These are phyloP conservation scores for Rubroshorea leprosula DNA, from an alignment of 345 rosid species.

Conservation along the genomic window DNA sequence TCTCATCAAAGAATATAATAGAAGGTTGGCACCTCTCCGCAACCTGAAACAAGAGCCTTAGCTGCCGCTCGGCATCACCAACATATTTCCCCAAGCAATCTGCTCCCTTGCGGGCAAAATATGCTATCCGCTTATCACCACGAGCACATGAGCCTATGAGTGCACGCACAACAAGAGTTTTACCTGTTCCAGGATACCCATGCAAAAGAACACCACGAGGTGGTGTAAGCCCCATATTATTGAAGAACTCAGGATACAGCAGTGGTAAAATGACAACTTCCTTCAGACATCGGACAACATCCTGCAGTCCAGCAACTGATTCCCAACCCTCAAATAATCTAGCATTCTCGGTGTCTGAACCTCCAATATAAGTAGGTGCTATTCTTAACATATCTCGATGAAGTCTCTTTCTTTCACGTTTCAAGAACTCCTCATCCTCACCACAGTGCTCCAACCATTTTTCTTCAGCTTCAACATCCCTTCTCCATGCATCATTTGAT, in stretches of 20 bases:
- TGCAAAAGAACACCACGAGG: conserved; percentile 97
- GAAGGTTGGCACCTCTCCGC: conserved; percentile 98
- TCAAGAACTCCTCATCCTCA: conserved; percentile 97
- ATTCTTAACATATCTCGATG: conserved; percentile 90
- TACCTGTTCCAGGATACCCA: conserved; percentile 98
- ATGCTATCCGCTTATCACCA: conserved; percentile 85
- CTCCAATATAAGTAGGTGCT: conserved; percentile 94
- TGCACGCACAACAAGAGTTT: conserved; percentile 93
- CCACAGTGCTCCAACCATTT: conserved; percentile 99
- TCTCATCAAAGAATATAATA: conserved; percentile 94
- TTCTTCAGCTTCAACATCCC: conserved; percentile 95
- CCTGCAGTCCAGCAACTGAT: conserved; percentile 97
- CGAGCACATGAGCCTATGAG: conserved; percentile 93
- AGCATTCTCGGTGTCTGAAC: conserved; percentile 49
- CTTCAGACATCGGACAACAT: conserved; percentile 89
- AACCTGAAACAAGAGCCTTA: conserved; percentile 96
- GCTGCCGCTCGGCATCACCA: conserved; percentile 99
- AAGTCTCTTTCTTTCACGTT: conserved; percentile 94
- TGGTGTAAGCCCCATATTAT: conserved; percentile 83
- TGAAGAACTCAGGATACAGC: conserved; percentile 89
- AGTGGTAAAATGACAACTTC: conserved; percentile 95
- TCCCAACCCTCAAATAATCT: conserved; percentile 84
- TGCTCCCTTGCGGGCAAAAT: conserved; percentile 98
- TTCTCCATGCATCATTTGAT: conserved; percentile 83
- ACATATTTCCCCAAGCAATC: conserved; percentile 99